Percentiles rank a stretch among this genome's conserved stretches.
These are phyloP conservation scores for Cyberlindnera suaveolens DNA, from an alignment of 805 yeast species.

Conservation along the genomic window DNA sequence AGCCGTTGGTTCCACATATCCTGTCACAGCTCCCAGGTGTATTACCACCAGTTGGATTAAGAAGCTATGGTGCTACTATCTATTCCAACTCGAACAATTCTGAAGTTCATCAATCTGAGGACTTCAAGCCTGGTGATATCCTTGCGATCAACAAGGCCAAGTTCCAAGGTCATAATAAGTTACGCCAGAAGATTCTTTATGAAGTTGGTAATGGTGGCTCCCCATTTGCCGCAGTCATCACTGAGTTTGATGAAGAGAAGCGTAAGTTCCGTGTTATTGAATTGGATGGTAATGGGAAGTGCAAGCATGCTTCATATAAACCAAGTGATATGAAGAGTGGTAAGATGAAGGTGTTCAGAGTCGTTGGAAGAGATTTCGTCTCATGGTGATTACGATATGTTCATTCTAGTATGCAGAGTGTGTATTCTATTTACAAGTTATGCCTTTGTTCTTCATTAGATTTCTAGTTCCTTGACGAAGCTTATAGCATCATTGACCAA, in stretches of 20 bases:
- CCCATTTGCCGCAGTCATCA: constrained; percentile 56
- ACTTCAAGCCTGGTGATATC: constrained; percentile 79
- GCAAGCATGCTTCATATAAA: constrained; percentile 57
- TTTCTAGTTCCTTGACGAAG: constrained; percentile 12
- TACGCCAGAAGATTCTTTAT: constrained; percentile 50
- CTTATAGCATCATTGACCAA: constrained; percentile 15
- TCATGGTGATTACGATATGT: constrained; percentile 47
- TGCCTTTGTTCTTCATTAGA: background rate
- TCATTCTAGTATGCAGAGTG: background rate
- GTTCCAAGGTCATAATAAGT: constrained; percentile 58
- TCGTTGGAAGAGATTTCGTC: constrained; percentile 64
- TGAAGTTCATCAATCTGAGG: constrained; percentile 47
- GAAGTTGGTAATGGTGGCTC: constrained; percentile 50
- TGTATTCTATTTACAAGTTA: constrained; percentile 1
- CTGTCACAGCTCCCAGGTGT: constrained; percentile 34
- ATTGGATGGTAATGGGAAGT: constrained; percentile 40
- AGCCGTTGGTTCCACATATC: constrained; percentile 30
- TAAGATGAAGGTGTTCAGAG: constrained; percentile 71
- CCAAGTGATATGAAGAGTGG: constrained; percentile 75
- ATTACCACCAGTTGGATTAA: constrained; percentile 54
- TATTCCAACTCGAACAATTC: constrained; percentile 49
- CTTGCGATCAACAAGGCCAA: constrained; percentile 68
- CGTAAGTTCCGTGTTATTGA: constrained; percentile 65
- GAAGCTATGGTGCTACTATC: constrained; percentile 68
- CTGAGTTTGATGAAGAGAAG: constrained; percentile 70